Conservation (phyloP, 371 early-diverging fungal species). For the Apophysomyces ossiformis region DNA sequence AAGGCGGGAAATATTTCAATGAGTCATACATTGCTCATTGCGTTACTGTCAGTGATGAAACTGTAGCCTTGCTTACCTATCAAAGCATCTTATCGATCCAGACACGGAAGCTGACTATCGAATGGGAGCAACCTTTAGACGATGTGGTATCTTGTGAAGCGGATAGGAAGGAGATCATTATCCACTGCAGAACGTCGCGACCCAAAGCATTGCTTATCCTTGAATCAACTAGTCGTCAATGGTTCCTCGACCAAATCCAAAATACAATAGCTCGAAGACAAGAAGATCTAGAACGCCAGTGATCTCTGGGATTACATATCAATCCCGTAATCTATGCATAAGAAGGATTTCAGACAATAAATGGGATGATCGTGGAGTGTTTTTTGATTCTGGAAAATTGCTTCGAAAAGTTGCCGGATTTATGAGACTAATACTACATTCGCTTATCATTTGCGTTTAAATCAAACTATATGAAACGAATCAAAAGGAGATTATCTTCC, state of each 20-base stretch:
- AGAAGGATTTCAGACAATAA: not conserved
- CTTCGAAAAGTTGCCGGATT: too few species aligned
- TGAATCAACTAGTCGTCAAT: slow-evolving; percentile 3
- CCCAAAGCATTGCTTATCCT: not conserved
- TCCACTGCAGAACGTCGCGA: slow-evolving; percentile 16
- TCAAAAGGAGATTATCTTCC: too few species aligned
- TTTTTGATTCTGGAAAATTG: too few species aligned
- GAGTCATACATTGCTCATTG: slow-evolving; percentile 89
- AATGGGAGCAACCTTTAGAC: slow-evolving; percentile 55
- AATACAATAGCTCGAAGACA: not conserved
- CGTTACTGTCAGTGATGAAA: slow-evolving; percentile 55
- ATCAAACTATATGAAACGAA: too few species aligned
- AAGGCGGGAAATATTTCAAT: slow-evolving; percentile 79
- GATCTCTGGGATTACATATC: not conserved
- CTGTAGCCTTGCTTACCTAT: slow-evolving; percentile 68
- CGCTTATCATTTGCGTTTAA: too few species aligned
- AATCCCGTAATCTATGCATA: not conserved
- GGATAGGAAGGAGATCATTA: slow-evolving; percentile 17
- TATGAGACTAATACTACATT: too few species aligned
- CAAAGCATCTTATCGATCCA: slow-evolving; percentile 64
- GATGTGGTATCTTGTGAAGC: slow-evolving; percentile 14
- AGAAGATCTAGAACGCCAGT: slow-evolving; percentile 20
- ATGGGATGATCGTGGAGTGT: too few species aligned
- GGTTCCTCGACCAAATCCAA: slow-evolving; percentile 17
- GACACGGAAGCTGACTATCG: slow-evolving; percentile 60